Base-by-base conservation (phyloP, 1,284 basidiomycete genomes). In the Naganishia albida region DNA sequence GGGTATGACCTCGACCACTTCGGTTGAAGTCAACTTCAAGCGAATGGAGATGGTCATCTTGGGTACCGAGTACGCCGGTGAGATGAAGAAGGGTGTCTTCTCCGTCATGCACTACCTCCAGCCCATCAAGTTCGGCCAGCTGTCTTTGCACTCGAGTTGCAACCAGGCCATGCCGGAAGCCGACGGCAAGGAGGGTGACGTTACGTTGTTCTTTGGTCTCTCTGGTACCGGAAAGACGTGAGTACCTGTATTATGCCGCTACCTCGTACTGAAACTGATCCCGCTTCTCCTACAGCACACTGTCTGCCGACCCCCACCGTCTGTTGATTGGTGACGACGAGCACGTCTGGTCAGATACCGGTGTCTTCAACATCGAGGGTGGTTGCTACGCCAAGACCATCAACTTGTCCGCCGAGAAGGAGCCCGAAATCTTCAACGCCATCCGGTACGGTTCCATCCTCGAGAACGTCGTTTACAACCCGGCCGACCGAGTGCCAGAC, bases 71-170 rank as follows among this genome's bases (percentile, higher is more conserved):
- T 99, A 99, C 80, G 96, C 96, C 60, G 96, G 96, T 70, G 96
- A 99, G 84, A 99, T 99, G 96, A 99, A 99, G 85, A 99, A 99
- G 87, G 96, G 96, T 80, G 91, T 99, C 79, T 99, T 99, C 85
- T 93, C 91, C 62, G 94, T 99, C 75, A 99, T 99, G 96, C 96
- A 99, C 83, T 99, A 99, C 81, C 86, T 99, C 70, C 93, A 96
- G 84, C 95, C 96, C 23, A 89, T 99, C 84, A 98, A 97, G 81
- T 99, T 96, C 78, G 93, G 93, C 67, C 93, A 97, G 80, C 87
- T 99, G 67, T 98, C 94, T 39, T 86, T 99, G 66, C 96, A 99
- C 83, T 98, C 96, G n/a, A 97, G 93, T 55, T 93, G 93, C 72
- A 99, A 99, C 79, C 78, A 80, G 70, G 78, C 77, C 63, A 79